Base-by-base conservation (phyloP, 202 grass and related monocot species). In the Miscanthus sacchariflorus region DNA sequence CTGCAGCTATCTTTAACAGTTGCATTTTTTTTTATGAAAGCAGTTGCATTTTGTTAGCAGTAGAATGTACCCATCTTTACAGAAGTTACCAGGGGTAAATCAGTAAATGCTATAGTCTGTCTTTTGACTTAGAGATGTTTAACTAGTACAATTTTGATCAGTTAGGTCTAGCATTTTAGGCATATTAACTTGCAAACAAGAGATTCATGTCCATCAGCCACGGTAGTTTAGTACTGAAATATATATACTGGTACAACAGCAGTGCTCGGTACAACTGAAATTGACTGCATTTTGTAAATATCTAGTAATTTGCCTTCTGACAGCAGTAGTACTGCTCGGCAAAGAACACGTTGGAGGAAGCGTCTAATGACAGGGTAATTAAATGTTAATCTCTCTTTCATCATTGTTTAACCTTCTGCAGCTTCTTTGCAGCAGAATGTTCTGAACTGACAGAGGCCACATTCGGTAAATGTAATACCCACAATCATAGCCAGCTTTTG, bases 401-500 rank as follows among this genome's bases (percentile, higher is more conserved):
- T 56, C 77, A 90, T 72, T 82, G 25, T 91, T 91, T 91, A 91
- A 91, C 90, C 58, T 52, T 52, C 72, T 63, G 30, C 23, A 49
- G 71, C 40, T 70, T 56, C 85, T 88, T 76, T 77, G 77, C 82
- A 73, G 72, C 77, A 88, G 90, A 91, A 91, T 88, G 86, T 88
- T 91, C 86, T 78, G 72, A 76, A 46, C 77, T 91, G 86, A 85
- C 90, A 91, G 49, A 84, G 43, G 77, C 85, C 90, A 82, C 90
- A 83, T 81, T 85, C 14, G 11, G 86, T 92, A 92, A 92, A 79
- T 89, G 83, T 73, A 86, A 85, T 79, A 65, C 52, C 78, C 64
- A 83, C 86, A 86, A 86, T 83, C 83, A 91, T 72, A 72, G n/a
- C 40, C 23, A 49, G 67, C 86, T 91, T 86, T 91, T 82, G 82